Percentiles rank a stretch among this genome's conserved stretches.
Conservation (phyloP, 768 basidiomycete genomes). For the Russula sp. region DNA sequence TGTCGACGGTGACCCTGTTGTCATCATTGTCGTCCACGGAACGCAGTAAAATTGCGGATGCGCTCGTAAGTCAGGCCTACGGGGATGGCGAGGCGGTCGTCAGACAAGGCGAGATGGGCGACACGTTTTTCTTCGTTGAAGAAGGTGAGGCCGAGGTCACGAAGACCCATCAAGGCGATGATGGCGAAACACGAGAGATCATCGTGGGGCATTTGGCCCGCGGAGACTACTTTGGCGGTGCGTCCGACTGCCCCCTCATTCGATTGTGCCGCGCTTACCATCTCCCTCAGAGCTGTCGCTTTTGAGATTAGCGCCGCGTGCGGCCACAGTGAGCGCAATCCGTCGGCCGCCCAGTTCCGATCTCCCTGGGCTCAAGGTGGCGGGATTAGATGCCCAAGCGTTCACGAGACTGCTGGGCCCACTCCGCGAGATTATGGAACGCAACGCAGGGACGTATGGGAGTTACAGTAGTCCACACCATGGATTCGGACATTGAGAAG, state of each 20-base stretch:
- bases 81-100: conserved; percentile 84
- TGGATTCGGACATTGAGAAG: conserved; percentile 9
- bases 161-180: conserved; percentile 56
- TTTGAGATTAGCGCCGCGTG: conserved; percentile 80
- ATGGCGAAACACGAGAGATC: conserved; percentile 54
- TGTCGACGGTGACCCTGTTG: conserved; percentile 83
- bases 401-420: conserved; percentile 94
- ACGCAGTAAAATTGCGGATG: conserved; percentile 95
- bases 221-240: conserved; percentile 98
- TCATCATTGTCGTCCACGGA: conserved; percentile 81
- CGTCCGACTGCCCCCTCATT: conserved; percentile 23
- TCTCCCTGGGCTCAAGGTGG: conserved; percentile 75
- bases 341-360: conserved; percentile 38
- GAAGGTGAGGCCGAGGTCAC: conserved; percentile 86
- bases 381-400: conserved; percentile 85
- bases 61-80: conserved; percentile 77
- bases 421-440: conserved; percentile 87
- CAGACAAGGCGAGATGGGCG: conserved; percentile 88
- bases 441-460: conserved; percentile 69
- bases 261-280: conserved; percentile 10
- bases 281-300: conserved; percentile 72
- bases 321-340: conserved; percentile 91
- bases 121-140: conserved; percentile 97
- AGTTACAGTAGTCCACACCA: conserved; percentile 8
- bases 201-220: conserved; percentile 71